These are phyloP conservation scores for Dalechampia spathulata DNA, from an alignment of 441 rosid species.

Conservation along the genomic window DNA sequence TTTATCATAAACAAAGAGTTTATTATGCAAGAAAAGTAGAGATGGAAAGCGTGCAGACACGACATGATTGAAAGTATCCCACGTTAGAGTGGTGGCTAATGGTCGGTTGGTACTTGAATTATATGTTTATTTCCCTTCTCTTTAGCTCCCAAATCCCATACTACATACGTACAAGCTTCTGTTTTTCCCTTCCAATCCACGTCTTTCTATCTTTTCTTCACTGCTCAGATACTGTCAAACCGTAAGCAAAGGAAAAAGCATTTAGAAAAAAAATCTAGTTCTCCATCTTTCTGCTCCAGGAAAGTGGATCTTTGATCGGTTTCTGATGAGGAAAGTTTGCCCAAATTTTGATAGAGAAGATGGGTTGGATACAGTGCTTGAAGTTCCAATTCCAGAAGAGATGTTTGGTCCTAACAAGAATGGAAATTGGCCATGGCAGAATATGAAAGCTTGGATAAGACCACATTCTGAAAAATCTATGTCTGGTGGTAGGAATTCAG, in stretches of 20 bases:
- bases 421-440: conserved; percentile 51
- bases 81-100: conserved; percentile 37
- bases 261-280: background rate
- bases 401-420: conserved; percentile 44
- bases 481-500: conserved; percentile 50
- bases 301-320: background rate
- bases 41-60: conserved; percentile 58
- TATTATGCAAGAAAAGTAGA: background rate
- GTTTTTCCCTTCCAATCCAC: conserved; percentile 16
- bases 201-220: conserved; percentile 2
- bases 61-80: conserved; percentile 43
- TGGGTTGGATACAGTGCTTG: conserved; percentile 83
- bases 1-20: background rate
- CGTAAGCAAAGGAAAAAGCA: conserved; percentile 9
- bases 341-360: conserved; percentile 76
- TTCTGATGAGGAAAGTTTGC: conserved; percentile 61
- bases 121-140: background rate
- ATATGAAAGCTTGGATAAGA: conserved; percentile 70
- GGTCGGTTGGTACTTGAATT: conserved; percentile 52
- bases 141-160: conserved; percentile 1
- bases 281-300: too few relatives aligned
- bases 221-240: conserved; percentile 11
- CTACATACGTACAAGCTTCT: background rate
- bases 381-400: conserved; percentile 90
- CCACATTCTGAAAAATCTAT: conserved; percentile 26